These are phyloP conservation scores for Arthroderma sp. DNA, from an alignment of 2,329 filamentous ascomycete genomes.

Conservation along the genomic window DNA sequence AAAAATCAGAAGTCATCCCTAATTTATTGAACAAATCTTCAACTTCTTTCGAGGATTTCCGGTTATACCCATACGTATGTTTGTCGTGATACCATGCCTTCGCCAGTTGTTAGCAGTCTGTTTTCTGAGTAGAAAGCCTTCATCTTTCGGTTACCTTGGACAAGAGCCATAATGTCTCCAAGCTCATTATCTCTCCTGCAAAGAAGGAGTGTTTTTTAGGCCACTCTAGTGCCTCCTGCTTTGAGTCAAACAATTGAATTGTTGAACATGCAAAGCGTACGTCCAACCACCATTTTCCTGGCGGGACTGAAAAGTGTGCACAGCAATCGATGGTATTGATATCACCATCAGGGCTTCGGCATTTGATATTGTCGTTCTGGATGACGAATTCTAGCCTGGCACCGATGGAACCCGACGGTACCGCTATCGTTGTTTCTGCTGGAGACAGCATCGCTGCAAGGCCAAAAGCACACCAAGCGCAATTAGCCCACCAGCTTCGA, in stretches of 20 bases:
- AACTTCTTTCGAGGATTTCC: not conserved
- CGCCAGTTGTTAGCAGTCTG: not conserved
- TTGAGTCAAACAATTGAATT: constrained; percentile 2
- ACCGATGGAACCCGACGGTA: constrained; percentile 2
- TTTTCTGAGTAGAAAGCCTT: not conserved
- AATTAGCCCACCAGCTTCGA: constrained; percentile 2
- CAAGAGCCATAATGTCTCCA: constrained; percentile 1
- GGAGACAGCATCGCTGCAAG: constrained; percentile 1
- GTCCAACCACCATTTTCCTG: constrained; percentile 3
- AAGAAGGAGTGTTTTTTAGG: constrained; percentile 2
- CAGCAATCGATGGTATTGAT: not conserved
- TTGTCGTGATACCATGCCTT: constrained; percentile 5
- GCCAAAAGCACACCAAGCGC: constrained; percentile 2
- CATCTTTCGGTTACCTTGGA: not conserved
- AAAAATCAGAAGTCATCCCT: constrained; percentile 1
- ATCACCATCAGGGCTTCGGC: not conserved
- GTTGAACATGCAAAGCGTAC: constrained; percentile 2
- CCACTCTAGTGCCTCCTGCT: constrained; percentile 2
- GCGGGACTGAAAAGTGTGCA: constrained; percentile 2
- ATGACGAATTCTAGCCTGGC: not conserved
- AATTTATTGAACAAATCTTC: not conserved
- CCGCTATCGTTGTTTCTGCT: not conserved
- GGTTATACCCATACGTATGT: constrained; percentile 3
- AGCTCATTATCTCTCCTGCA: not conserved
- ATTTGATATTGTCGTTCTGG: not conserved